These are phyloP conservation scores for Bipolaris zeicola DNA, from an alignment of 2,329 filamentous ascomycete genomes.

Conservation along the genomic window DNA sequence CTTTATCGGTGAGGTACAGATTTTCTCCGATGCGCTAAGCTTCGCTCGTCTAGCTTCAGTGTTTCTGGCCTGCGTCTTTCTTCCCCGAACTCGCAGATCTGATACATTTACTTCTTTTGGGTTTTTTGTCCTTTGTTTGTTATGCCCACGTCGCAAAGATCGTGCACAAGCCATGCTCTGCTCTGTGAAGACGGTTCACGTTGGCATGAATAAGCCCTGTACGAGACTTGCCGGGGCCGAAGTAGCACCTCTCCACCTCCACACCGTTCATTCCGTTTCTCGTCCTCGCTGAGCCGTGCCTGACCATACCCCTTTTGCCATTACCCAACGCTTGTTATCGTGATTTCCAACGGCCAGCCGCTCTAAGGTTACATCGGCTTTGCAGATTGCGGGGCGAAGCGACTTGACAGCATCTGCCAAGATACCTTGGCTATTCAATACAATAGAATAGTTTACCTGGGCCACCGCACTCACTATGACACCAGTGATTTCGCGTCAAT, in stretches of 20 bases:
- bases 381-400: conserved; percentile 14
- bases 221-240: neutral
- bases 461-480: neutral
- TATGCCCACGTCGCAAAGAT: neutral
- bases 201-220: neutral
- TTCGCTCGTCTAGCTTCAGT: conserved; percentile 3
- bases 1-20: conserved; percentile 12
- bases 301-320: neutral
- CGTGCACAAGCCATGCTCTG: neutral
- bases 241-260: neutral
- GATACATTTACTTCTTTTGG: neutral
- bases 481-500: neutral
- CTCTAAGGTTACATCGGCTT: conserved; percentile 15
- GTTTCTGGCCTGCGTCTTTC: neutral
- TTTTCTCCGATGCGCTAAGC: conserved; percentile 24
- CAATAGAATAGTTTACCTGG: neutral
- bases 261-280: neutral
- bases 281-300: neutral
- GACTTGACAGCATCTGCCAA: conserved; percentile 7
- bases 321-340: neutral
- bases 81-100: neutral
- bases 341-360: neutral
- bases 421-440: conserved; percentile 4
- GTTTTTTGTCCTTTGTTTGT: neutral
- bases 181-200: neutral